These are phyloP conservation scores for Rubus parviflorus DNA, from an alignment of 306 rosid species.

Conservation along the genomic window DNA sequence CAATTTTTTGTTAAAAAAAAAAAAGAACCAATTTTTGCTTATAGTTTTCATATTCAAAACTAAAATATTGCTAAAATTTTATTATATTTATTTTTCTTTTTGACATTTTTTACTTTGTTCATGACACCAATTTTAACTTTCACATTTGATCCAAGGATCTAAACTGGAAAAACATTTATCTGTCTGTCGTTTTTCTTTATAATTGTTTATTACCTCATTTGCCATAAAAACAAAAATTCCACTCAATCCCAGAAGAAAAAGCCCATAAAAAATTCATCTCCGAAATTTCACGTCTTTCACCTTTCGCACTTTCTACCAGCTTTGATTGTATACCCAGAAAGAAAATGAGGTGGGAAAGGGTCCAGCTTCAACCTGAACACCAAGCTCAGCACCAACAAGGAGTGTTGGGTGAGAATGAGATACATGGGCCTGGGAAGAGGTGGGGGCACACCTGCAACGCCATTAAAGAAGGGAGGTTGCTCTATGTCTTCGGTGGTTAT, in stretches of 20 bases:
- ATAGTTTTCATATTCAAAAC: too few species aligned
- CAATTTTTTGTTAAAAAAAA: too few species aligned
- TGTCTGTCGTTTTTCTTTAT: not conserved
- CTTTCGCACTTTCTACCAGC: not conserved
- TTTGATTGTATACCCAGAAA: constrained; percentile 30
- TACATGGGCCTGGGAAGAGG: constrained; percentile 88
- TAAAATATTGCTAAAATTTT: too few species aligned
- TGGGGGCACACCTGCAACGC: constrained; percentile 99
- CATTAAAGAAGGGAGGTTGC: constrained; percentile 77
- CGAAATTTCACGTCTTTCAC: constrained; percentile 16
- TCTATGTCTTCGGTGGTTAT: constrained; percentile 94
- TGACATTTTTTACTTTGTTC: not conserved
- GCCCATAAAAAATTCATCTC: not conserved
- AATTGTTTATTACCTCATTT: not conserved
- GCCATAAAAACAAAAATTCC: not conserved
- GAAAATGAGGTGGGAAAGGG: constrained; percentile 91
- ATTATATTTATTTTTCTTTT: too few species aligned
- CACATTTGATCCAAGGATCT: not conserved
- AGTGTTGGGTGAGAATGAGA: constrained; percentile 22
- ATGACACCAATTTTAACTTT: not conserved
- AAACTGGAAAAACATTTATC: not conserved
- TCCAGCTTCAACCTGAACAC: constrained; percentile 35
- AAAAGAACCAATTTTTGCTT: not conserved
- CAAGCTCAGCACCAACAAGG: constrained; percentile 37
- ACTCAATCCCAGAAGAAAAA: not conserved